A percentile compares a stretch with the other conserved stretches of the same genome.
phyloP scores from a whole-genome alignment of 495 filamentous ascomycete genomes.

The Polyplosphaeria fusca region DNA sequence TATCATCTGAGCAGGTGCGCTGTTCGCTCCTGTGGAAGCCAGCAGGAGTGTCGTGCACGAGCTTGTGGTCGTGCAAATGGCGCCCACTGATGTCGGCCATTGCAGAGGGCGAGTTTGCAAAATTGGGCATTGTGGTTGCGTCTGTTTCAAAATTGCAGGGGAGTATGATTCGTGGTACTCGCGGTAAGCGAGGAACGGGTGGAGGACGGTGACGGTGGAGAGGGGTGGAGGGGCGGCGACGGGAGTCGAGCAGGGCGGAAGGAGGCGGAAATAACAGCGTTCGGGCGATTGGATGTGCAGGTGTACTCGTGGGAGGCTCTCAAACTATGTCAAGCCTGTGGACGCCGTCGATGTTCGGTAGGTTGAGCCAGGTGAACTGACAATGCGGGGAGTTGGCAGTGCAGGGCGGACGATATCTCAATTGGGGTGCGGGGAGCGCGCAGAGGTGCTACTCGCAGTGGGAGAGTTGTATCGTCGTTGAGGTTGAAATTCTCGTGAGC shows the following conservation, averaged over 20 bases:
- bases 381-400: slow-evolving; percentile 20
- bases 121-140: slow-evolving; percentile 16
- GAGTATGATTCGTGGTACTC: too few relatives aligned
- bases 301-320: slow-evolving; percentile 16
- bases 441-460: slow-evolving; percentile 43
- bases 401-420: slow-evolving; percentile 23
- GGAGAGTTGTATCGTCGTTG: slow-evolving; percentile 75
- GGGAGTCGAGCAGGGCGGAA: slow-evolving; percentile 23
- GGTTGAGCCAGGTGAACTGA: slow-evolving; percentile 19
- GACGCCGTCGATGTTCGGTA: slow-evolving; percentile 24
- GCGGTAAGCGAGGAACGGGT: slow-evolving; percentile 4
- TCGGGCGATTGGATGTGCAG: slow-evolving; percentile 29
- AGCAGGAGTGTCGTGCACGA: slow-evolving; percentile 12
- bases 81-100: slow-evolving; percentile 23
- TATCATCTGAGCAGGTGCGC: slow-evolving; percentile 7
- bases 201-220: slow-evolving; percentile 25
- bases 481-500: slow-evolving; percentile 72
- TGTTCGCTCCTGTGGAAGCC: slow-evolving; percentile 21
- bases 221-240: background rate
- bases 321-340: slow-evolving; percentile 33
- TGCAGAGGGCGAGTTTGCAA: slow-evolving; percentile 3
- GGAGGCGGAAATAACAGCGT: slow-evolving; percentile 25
- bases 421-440: slow-evolving; percentile 20
- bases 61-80: slow-evolving; percentile 23
- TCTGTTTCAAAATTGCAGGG: background rate